Conservation (phyloP, 1,284 basidiomycete genomes). For the Sporisorium exsertum region DNA sequence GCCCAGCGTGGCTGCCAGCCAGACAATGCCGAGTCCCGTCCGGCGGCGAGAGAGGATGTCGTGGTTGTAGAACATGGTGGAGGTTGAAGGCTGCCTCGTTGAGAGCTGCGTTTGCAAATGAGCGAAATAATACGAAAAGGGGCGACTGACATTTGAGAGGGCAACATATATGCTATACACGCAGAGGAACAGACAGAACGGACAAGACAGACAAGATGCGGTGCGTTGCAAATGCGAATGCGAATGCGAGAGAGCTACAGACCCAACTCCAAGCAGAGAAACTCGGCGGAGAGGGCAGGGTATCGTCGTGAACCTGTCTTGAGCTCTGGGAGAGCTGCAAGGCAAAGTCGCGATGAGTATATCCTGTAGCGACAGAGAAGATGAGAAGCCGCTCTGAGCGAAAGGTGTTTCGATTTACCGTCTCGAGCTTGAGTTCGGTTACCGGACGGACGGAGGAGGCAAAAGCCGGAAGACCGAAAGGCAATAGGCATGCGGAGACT, state of each 20-base stretch:
- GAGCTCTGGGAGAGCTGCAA: background rate
- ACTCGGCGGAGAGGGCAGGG: slow-evolving; percentile 12
- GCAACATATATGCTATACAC: slow-evolving; percentile 11
- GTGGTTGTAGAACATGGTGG: slow-evolving; percentile 55
- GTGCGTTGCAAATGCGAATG: slow-evolving; percentile 13
- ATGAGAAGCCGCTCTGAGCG: background rate
- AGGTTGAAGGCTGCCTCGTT: slow-evolving; percentile 1
- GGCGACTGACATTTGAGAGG: slow-evolving; percentile 1
- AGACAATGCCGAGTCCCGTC: slow-evolving; percentile 58
- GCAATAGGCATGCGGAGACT: background rate
- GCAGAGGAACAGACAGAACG: slow-evolving; percentile 1
- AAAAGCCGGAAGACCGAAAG: background rate
- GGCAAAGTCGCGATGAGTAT: slow-evolving; percentile 25
- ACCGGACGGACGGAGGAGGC: slow-evolving; percentile 3
- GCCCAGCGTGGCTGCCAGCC: slow-evolving; percentile 62
- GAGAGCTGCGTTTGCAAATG: background rate
- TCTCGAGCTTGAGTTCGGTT: slow-evolving; percentile 3
- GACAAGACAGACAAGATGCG: slow-evolving; percentile 6
- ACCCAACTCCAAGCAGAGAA: background rate
- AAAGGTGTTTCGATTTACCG: background rate
- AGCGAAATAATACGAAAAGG: background rate
- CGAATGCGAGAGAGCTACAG: slow-evolving; percentile 30
- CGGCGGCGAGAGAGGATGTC: slow-evolving; percentile 54
- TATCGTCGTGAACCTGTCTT: slow-evolving; percentile 20
- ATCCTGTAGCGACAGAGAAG: slow-evolving; percentile 15